Base-by-base conservation (phyloP, 2,329 filamentous ascomycete genomes). In the Aspergillus sp. region DNA sequence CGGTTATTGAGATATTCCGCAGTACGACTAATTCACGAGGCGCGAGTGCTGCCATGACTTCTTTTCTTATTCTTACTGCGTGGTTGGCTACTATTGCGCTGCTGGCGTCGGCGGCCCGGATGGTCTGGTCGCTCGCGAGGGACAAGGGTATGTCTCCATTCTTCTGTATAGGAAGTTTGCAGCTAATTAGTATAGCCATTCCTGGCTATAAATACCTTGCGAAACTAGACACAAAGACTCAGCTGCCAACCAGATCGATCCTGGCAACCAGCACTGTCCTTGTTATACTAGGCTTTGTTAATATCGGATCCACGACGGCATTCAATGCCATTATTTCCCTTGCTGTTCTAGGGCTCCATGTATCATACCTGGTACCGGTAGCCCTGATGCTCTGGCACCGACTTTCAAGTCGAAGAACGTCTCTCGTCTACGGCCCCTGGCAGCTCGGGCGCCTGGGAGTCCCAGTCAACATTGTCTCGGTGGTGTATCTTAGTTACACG, bases 401-500 rank as follows among this genome's bases (percentile, higher is more conserved):
- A 15, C 41, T 45, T 8, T 27, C 3, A 9, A 56, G 17, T 4
- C 11, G 2, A 27, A 43, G 6, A 14, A 49, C 1, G 5, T 8
- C 8, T 6, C 17, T 58, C 3, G 15, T 9, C 6, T 58, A 53
- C 17, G 56, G 56, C 1, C 49, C 59, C 1, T 61, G 52, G 47
- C 3, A 12, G 15, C 23, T 61, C 7, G 56, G 48, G 3, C 17
- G 43, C 1, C 7, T 41, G 5, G 59, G 59, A 2, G 6, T 52
- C 7, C 11, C 17, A 3, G 24, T 56, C 35, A 43, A 58, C 62
- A 84, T 85, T 52, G 61, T 74, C 1, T 79, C 81, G 0, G 80
- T 80, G 61, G 37, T 74, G 1, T 86, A 84, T 63, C 75, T 80
- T 60, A 55, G 79, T 0, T 77, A 84, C 23, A 72, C 84, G 2